Evolutionary conservation across 306 rosid species (phyloP), one percentile per base, ranked within the genome.

Genomic region (Fagus crenata): DNA sequence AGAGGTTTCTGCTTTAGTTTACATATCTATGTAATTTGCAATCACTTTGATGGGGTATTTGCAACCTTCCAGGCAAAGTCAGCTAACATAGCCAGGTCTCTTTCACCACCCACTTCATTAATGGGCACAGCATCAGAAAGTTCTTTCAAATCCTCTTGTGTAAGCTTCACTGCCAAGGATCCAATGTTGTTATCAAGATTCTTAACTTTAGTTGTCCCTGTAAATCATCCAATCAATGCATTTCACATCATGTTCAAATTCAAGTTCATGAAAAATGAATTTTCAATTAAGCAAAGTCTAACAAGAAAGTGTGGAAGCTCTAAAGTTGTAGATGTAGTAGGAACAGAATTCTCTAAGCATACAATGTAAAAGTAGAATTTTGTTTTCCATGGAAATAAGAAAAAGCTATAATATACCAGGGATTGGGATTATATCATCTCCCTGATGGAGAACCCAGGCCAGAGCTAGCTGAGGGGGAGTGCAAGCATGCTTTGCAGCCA

Each of bases 371-470:
- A 22, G 32, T 22, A 56, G 13, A 56, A 22, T 56, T 56, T 22
- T 2, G 32, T n/a, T 56, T n/a, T 6, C 6, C 33, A 56, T 56
- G 63, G 63, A 56, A 56, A 55, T 18, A 55, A 55, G 61, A 55
- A 55, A 0, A 2, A 28, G 2, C 22, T 55, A 72, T 72, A 67
- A 53, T 40, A 71, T 86, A 91, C 92, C 96, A 22, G 93, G 96
- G 67, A 91, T 87, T 53, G 96, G 90, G 82, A 91, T 40, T 81
- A 89, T 83, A 69, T 87, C 87, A 59, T 81, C 85, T 75, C 87
- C 90, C 81, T 86, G 96, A 78, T 89, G 89, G 7, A 91, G 86
- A 83, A 89, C 83, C 92, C 93, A 89, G 11, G 96, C 90, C 69
- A 91, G 75, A 73, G 90, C 93, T 78, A 91, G 75, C 73, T 91